phyloP scores from a whole-genome alignment of 2,329 filamentous ascomycete species.

The Colletotrichum salicis region DNA sequence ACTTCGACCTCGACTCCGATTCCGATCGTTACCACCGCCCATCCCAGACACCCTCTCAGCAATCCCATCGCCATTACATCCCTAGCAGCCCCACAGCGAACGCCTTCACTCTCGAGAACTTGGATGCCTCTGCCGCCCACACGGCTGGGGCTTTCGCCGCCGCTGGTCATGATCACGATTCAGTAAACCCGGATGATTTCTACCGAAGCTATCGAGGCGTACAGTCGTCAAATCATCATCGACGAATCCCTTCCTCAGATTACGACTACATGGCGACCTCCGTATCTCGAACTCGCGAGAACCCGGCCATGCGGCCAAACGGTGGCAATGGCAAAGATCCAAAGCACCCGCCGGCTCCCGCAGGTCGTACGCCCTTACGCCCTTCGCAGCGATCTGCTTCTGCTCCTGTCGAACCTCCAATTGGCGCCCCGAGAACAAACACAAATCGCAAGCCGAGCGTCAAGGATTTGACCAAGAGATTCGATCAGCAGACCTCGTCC shows the following conservation, averaged over 20 bases:
- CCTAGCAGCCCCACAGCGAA: slow-evolving; percentile 37
- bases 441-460: slow-evolving; percentile 71
- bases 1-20: slow-evolving; percentile 41
- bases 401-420: slow-evolving; percentile 62
- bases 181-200: slow-evolving; percentile 65
- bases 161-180: slow-evolving; percentile 50
- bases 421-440: slow-evolving; percentile 43
- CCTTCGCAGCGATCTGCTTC: slow-evolving; percentile 64
- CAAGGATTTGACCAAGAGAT: slow-evolving; percentile 82
- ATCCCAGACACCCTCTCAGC: slow-evolving; percentile 32
- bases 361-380: slow-evolving; percentile 53
- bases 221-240: slow-evolving; percentile 46
- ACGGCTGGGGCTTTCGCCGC: slow-evolving; percentile 41
- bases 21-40: slow-evolving; percentile 41
- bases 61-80: slow-evolving; percentile 39
- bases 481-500: slow-evolving; percentile 69
- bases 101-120: slow-evolving; percentile 32
- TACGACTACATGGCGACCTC: slow-evolving; percentile 53
- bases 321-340: slow-evolving; percentile 61
- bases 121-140: slow-evolving; percentile 35
- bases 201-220: slow-evolving; percentile 61
- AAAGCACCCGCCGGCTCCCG: slow-evolving; percentile 56
- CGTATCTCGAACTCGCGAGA: slow-evolving; percentile 49
- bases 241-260: slow-evolving; percentile 31
- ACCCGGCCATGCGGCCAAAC: slow-evolving; percentile 59